Percentiles rank a stretch among this genome's conserved stretches.
phyloP scores from a whole-genome alignment of 768 basidiomycete species.

The Pisolithus microcarpus region DNA sequence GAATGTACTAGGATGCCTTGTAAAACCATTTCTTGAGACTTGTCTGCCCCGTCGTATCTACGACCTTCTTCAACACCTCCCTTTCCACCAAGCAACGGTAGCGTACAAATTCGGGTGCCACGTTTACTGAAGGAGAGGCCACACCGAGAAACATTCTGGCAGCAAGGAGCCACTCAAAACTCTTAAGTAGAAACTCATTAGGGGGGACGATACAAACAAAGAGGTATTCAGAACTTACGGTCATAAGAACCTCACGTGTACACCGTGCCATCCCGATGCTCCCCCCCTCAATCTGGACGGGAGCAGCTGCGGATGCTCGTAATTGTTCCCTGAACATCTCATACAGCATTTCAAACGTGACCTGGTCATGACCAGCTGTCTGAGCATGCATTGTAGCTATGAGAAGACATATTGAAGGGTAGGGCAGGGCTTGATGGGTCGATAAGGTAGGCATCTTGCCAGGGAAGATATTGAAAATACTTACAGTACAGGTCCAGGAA shows the following conservation, averaged over 20 bases:
- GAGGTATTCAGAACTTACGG: constrained; percentile 40
- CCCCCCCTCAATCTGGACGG: constrained; percentile 67
- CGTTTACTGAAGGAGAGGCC: constrained; percentile 39
- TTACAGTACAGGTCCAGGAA: constrained; percentile 49
- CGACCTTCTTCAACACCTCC: constrained; percentile 57
- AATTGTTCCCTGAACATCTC: constrained; percentile 73
- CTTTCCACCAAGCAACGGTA: constrained; percentile 62
- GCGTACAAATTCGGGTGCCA: constrained; percentile 65
- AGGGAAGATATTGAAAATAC: constrained; percentile 11
- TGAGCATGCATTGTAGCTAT: constrained; percentile 77
- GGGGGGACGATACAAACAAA: not conserved
- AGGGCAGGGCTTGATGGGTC: constrained; percentile 52
- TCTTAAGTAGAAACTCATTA: constrained; percentile 36
- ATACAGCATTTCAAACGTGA: constrained; percentile 90
- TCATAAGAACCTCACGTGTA: constrained; percentile 55
- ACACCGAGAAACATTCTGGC: constrained; percentile 50
- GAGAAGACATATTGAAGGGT: constrained; percentile 75
- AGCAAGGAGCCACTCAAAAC: constrained; percentile 63
- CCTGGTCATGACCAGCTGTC: constrained; percentile 65
- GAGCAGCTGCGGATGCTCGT: constrained; percentile 63
- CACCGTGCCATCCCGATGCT: constrained; percentile 69
- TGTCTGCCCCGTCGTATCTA: constrained; percentile 60
- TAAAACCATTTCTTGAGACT: constrained; percentile 74
- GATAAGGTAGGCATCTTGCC: not conserved
- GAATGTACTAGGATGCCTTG: constrained; percentile 31